A percentile compares a stretch with the other conserved stretches of the same genome.
These are phyloP conservation scores for Elsinoe ampelina DNA, from an alignment of 2,329 filamentous ascomycete species.

Conservation along the genomic window DNA sequence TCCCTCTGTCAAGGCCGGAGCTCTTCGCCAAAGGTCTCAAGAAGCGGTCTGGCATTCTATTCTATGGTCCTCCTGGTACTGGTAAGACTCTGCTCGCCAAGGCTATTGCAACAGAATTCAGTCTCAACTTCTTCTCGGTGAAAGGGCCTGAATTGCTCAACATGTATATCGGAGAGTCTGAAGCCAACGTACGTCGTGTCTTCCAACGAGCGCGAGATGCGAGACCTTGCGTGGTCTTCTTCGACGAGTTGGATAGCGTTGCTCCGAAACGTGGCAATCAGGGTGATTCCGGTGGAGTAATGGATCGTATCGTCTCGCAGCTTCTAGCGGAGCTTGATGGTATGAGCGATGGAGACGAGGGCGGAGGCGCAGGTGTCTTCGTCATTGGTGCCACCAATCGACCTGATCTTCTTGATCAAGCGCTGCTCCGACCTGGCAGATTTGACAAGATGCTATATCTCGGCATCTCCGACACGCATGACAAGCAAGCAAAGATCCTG, in stretches of 20 bases:
- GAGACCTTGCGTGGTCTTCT: conserved; percentile 82
- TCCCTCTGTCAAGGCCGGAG: conserved; percentile 83
- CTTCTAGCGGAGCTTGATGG: conserved; percentile 90
- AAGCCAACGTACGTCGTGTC: conserved; percentile 81
- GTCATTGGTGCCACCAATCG: conserved; percentile 95
- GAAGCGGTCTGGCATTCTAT: conserved; percentile 87
- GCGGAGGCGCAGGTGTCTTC: conserved; percentile 68
- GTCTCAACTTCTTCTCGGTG: conserved; percentile 87
- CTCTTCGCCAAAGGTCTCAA: conserved; percentile 97
- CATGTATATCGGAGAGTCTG: conserved; percentile 93
- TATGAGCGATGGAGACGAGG: conserved; percentile 85
- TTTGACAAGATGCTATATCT: conserved; percentile 99
- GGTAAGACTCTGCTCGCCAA: conserved; percentile 90
- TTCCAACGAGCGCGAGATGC: conserved; percentile 83
- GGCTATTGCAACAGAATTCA: conserved; percentile 88
- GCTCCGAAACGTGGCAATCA: conserved; percentile 95
- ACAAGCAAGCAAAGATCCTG: conserved; percentile 89
- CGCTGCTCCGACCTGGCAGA: conserved; percentile 75
- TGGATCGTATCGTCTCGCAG: conserved; percentile 96
- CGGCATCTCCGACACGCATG: conserved; percentile 90
- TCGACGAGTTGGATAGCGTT: conserved; percentile 86
- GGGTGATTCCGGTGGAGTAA: conserved; percentile 92
- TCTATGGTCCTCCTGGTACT: conserved; percentile 84
- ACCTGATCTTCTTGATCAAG: conserved; percentile 85
- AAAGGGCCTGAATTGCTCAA: conserved; percentile 87